Evolutionary conservation across 495 filamentous ascomycete genomes (phyloP), one percentile per base, ranked within the genome.

Genomic region (Physcia stellaris): DNA sequence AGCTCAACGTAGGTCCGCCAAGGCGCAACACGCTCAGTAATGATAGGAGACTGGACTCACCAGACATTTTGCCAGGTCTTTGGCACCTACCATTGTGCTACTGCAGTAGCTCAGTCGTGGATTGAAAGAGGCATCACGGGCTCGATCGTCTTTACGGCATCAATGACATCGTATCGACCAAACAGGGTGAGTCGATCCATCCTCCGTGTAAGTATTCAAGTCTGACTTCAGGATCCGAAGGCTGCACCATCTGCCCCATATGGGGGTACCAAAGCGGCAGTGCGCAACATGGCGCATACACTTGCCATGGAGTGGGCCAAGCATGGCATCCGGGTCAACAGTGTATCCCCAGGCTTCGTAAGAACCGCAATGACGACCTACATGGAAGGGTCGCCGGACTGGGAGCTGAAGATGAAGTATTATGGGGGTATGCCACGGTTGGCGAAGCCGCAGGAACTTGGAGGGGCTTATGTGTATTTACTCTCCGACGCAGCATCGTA

Each of bases 301-400:
- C 50, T 66, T 21, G 61, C 64, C 5, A 66, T 66, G 60, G 62
- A 66, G 40, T 66, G 60, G 61, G 59, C 58, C 36, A 50, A 60
- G 28, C 57, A 68, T 36, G 61, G 61, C 20, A 67, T 67, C 43
- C 59, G 62, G 3, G 59, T 63, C 27, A 64, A 64, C 48, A 55
- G 53, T 24, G 50, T 60, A 6, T 54, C 49, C 0, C 61, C 60
- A 2, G 59, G 60, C 1, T 64, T 58, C 30, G 55, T 64, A 9
- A 45, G 49, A 16, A 64, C 60, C 0, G 47, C 35, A 3, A 55
- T 63, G 56, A 61, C 60, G 10, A 60, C 56, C 26, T 58, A 58
- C 16, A 48, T 61, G n/a, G 57, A 63, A 39, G 48, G 39, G 6
- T 48, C 58, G 6, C 55, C 62, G 2, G 61, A 64, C 35, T 66